These are phyloP conservation scores for Phialophora verrucosa DNA, from an alignment of 2,329 filamentous ascomycete species.

Conservation along the genomic window DNA sequence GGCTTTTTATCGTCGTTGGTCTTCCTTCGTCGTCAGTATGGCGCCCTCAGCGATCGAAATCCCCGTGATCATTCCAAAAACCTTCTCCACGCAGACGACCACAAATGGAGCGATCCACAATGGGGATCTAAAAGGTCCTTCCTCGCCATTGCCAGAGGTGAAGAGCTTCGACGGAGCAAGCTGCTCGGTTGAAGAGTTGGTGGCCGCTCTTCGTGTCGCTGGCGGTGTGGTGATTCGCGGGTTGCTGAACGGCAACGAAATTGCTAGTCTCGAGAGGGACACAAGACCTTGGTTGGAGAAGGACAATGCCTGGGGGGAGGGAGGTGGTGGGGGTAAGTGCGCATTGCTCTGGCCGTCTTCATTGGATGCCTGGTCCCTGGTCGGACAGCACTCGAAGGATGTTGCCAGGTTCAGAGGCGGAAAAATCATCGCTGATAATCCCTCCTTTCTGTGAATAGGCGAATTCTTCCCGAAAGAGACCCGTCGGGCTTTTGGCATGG, in stretches of 20 bases:
- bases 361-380: background rate
- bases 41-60: slow-evolving; percentile 25
- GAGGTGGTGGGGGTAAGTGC: slow-evolving; percentile 14
- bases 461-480: slow-evolving; percentile 41
- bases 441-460: slow-evolving; percentile 15
- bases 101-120: background rate
- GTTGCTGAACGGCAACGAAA: slow-evolving; percentile 22
- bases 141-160: slow-evolving; percentile 28
- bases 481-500: slow-evolving; percentile 38
- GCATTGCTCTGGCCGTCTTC: no score
- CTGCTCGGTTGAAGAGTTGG: slow-evolving; percentile 25
- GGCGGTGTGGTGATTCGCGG: slow-evolving; percentile 35
- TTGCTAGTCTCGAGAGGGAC: slow-evolving; percentile 35
- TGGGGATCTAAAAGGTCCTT: slow-evolving; percentile 21
- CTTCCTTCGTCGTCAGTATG: slow-evolving; percentile 10
- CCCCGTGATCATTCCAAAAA: slow-evolving; percentile 15
- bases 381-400: background rate
- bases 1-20: background rate
- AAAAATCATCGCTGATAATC: background rate
- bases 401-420: background rate
- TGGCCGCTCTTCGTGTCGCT: slow-evolving; percentile 25
- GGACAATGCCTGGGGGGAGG: slow-evolving; percentile 34
- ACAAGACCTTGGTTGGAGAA: slow-evolving; percentile 35
- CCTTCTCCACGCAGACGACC: slow-evolving; percentile 12
- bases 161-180: slow-evolving; percentile 23